Evolutionary conservation across 2,329 filamentous ascomycete species (phyloP).

Genomic region (Fusarium napiforme): DNA sequence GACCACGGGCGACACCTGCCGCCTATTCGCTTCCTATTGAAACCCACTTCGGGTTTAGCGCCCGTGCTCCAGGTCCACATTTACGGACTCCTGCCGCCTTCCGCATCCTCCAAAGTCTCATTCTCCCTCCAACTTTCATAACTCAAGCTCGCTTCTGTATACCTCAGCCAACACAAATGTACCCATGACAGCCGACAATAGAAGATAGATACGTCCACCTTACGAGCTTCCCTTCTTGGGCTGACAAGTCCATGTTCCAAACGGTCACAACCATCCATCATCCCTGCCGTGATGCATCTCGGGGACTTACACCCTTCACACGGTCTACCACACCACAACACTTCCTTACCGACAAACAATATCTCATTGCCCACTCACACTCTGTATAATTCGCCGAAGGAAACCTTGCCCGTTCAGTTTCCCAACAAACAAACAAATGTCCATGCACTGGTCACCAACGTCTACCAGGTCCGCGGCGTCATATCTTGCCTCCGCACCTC

Average conservation of each 20-base stretch:
- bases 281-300: not conserved
- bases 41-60: slow-evolving; percentile 43
- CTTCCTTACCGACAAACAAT: slow-evolving; percentile 10
- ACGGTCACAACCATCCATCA: slow-evolving; percentile 12
- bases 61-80: slow-evolving; percentile 40
- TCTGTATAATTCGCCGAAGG: not conserved
- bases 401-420: not conserved
- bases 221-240: not conserved
- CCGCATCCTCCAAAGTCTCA: slow-evolving; percentile 19
- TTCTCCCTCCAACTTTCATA: slow-evolving; percentile 1
- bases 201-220: not conserved
- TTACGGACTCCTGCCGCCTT: slow-evolving; percentile 19
- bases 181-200: slow-evolving; percentile 22
- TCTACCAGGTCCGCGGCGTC: slow-evolving; percentile 19
- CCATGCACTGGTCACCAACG: slow-evolving; percentile 9
- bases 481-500: slow-evolving; percentile 20
- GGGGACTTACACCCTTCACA: not conserved
- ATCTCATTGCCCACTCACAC: not conserved
- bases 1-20: slow-evolving; percentile 29
- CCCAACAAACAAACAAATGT: slow-evolving; percentile 11
- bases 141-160: not conserved
- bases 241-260: slow-evolving; percentile 6
- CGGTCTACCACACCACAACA: slow-evolving; percentile 1
- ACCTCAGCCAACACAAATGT: slow-evolving; percentile 14
- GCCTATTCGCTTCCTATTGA: slow-evolving; percentile 47